Evolutionary conservation across 2,329 filamentous ascomycete genomes (phyloP), one percentile per base, ranked within the genome.

Genomic region (Claviceps sp.): DNA sequence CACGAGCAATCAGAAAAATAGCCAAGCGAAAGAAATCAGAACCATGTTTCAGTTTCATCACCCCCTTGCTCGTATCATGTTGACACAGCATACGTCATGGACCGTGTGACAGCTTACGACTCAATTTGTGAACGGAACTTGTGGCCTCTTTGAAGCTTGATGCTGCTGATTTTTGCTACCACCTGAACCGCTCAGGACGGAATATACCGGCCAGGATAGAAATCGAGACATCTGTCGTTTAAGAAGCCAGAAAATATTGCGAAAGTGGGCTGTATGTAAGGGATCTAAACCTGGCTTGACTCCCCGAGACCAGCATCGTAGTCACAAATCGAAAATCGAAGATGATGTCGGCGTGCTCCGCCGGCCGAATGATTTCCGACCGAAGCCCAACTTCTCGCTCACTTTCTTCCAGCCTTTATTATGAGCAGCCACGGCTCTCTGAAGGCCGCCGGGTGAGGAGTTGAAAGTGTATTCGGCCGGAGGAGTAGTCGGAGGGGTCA

Each of bases 401-500:
- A 84, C 75, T 61, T 79, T 82, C 66, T 82, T 83, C 80, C 80
- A 84, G 48, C 79, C 73, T 53, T 76, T 79, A 57, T 67, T 77
- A 59, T 77, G 74, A 2, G 74, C 74, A 38, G 73, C 73, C 48
- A 79, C 70, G 14, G 76, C 76, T 52, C 75, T 71, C 48, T 79
- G 75, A 22, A 80, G 65, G 14, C 72, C 70, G n/a, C 72, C 74
- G 0, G 76, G 75, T 5, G 77, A 77, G 1, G 72, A 65, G 55
- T 68, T 68, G 56, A 78, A 76, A 3, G 67, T 64, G 68, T 74
- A 79, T 55, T 82, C 77, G 0, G 78, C 78, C 0, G 85, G 84
- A 37, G 86, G 84, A 3, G 82, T 86, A 2, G 78, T 86, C 1
- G 85, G 85, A 0, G 86, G 86, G 3, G 86, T 89, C 72, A 88